Percentiles rank a stretch among this genome's conserved stretches.
Conservation (phyloP, 805 yeast genomes). For the Spathaspora gorwiae region DNA sequence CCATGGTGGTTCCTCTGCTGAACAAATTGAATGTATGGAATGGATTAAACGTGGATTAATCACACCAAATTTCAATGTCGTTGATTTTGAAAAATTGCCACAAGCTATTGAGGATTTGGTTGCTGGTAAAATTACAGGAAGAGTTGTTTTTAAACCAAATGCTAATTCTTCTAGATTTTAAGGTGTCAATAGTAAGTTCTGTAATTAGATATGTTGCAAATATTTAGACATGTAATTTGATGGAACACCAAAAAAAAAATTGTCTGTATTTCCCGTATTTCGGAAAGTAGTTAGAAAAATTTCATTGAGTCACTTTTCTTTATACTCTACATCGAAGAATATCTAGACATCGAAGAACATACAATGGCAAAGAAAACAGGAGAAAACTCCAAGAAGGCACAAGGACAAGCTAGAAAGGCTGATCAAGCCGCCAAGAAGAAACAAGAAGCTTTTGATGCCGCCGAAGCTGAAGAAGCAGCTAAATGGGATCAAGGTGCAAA, state of each 20-base stretch:
- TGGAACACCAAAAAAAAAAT: neutral
- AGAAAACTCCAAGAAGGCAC: conserved; percentile 53
- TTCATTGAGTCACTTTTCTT: neutral
- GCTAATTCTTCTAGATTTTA: neutral
- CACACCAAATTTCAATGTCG: conserved; percentile 29
- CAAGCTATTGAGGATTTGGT: conserved; percentile 29
- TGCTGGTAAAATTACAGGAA: conserved; percentile 36
- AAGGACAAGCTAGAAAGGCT: conserved; percentile 64
- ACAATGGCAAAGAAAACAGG: conserved; percentile 46
- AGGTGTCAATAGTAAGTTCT: neutral
- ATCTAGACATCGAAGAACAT: neutral
- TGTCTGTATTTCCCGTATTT: neutral
- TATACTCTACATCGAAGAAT: neutral
- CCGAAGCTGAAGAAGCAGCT: conserved; percentile 52
- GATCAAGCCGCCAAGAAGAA: conserved; percentile 57
- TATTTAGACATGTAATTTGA: neutral
- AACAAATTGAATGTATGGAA: conserved; percentile 39
- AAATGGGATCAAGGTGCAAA: conserved; percentile 73
- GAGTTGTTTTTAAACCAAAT: conserved; percentile 36
- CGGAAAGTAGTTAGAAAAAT: neutral
- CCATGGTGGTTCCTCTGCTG: conserved; percentile 43
- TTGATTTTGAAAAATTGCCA: conserved; percentile 32
- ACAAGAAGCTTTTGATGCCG: conserved; percentile 43
- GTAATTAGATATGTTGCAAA: neutral
- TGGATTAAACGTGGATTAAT: conserved; percentile 39